These are phyloP conservation scores for Chloranthus sessilifolius DNA, from an alignment of 164 flowering plant species.

Conservation along the genomic window DNA sequence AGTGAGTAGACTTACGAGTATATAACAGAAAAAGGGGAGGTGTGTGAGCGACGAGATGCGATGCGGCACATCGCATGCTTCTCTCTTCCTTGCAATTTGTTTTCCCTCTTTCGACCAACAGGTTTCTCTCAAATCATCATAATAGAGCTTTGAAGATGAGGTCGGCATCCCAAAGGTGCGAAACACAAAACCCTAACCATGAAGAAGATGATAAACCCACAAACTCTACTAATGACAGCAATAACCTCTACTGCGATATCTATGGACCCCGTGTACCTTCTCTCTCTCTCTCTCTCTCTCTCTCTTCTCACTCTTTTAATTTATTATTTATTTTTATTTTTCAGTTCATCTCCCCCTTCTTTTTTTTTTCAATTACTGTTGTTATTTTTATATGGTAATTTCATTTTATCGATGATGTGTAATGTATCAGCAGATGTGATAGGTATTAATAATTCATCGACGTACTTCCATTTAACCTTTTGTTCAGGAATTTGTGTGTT, in stretches of 20 bases:
- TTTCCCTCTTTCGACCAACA: background rate
- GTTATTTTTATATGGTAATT: background rate
- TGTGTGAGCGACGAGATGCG: no score
- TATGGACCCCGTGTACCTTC: conserved; percentile 63
- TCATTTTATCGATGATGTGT: no score
- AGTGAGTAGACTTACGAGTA: no score
- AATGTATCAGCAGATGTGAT: no score
- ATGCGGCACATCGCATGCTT: no score
- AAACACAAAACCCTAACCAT: conserved; percentile 11
- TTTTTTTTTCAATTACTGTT: background rate
- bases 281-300: conserved; percentile 3
- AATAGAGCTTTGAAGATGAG: conserved; percentile 16
- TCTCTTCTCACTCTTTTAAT: background rate
- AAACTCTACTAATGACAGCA: no score
- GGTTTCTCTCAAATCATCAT: no score
- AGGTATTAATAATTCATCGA: no score
- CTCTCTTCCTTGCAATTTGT: background rate
- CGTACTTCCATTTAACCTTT: no score
- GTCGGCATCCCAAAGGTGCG: conserved; percentile 8
- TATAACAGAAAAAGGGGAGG: no score
- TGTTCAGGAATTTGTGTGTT: no score
- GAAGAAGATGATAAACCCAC: conserved; percentile 6
- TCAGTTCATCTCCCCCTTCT: background rate
- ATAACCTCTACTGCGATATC: conserved; percentile 38
- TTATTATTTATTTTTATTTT: background rate